Percentiles rank a stretch among this genome's conserved stretches.
These are phyloP conservation scores for Phialophora chinensis DNA, from an alignment of 2,329 filamentous ascomycete genomes.

Conservation along the genomic window DNA sequence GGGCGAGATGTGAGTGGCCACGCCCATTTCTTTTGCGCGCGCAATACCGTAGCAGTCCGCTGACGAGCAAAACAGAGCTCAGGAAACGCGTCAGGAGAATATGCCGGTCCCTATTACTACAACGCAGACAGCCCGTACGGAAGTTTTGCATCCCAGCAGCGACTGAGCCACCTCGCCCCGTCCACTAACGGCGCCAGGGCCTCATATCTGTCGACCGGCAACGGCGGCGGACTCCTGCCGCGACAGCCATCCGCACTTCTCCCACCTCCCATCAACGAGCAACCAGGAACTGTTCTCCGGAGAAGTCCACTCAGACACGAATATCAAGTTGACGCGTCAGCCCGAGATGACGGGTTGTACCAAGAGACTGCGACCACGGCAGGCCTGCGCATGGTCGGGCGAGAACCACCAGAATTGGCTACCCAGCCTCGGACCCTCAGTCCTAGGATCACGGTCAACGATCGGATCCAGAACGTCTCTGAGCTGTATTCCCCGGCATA, in stretches of 20 bases:
- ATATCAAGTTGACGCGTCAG: slow-evolving; percentile 1
- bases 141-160: slow-evolving; percentile 15
- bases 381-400: not conserved
- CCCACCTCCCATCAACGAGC: slow-evolving; percentile 16
- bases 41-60: not conserved
- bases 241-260: slow-evolving; percentile 26
- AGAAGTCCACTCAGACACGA: slow-evolving; percentile 19
- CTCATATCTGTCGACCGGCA: slow-evolving; percentile 22
- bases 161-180: slow-evolving; percentile 21
- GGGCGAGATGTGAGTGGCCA: slow-evolving; percentile 1
- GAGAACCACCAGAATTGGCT: not conserved
- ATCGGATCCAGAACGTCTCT: slow-evolving; percentile 9
- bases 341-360: not conserved
- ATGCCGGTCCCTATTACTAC: slow-evolving; percentile 19
- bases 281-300: slow-evolving; percentile 4
- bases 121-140: slow-evolving; percentile 24
- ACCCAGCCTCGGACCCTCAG: not conserved
- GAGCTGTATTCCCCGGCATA: not conserved
- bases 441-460: slow-evolving; percentile 25
- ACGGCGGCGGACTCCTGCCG: slow-evolving; percentile 14
- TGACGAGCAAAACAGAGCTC: not conserved
- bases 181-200: slow-evolving; percentile 12
- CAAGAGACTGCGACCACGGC: not conserved
- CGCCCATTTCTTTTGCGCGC: not conserved
- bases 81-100: slow-evolving; percentile 12